Evolutionary conservation across 2,329 filamentous ascomycete species (phyloP), one percentile per base, ranked within the genome.

Genomic region (Dothistroma septosporum): DNA sequence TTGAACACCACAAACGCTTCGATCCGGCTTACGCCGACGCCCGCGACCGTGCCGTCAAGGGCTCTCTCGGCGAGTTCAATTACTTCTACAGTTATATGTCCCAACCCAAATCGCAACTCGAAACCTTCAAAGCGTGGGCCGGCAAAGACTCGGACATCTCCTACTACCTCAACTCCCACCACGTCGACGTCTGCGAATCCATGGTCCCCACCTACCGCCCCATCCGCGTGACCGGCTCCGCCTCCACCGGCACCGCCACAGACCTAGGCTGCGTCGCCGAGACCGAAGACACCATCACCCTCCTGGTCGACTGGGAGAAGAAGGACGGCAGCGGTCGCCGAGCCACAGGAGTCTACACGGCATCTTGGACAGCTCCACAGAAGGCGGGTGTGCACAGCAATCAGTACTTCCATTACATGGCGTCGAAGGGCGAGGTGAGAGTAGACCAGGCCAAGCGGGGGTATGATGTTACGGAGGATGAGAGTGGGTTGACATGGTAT

Each of bases 61-160:
- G 72, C 44, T 65, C 55, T 57, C 81, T 97, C 8, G 92, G 92
- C 66, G 91, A 96, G 78, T 97, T 97, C 85, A 96, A 96, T 82
- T 97, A 97, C 82, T 97, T 96, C 76, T 97, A 96, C 83, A 89
- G 85, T 69, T 97, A 97, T 84, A 96, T 96, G 92, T 91, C 87
- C 54, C 92, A 96, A 81, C 90, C 88, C 62, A 96, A 95, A 79
- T 91, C 83, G 55, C 92, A 96, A 78, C 84, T 96, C 53, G 90
- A 95, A 81, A 96, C 92, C 0, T 96, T 96, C 86, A 92, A 91
- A 77, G 89, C 91, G 2, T 96, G 92, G 92, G 92, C 92, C 0
- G 92, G 92, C 65, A 86, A 88, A 70, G 92, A 96, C 69, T 92
- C 88, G 32, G 93, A 97, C 76, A 97, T 97, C 70, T 92, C 88